Evolutionary conservation across 2,329 filamentous ascomycete genomes (phyloP).

Genomic region (Cephalotrichum gorgonifer): DNA sequence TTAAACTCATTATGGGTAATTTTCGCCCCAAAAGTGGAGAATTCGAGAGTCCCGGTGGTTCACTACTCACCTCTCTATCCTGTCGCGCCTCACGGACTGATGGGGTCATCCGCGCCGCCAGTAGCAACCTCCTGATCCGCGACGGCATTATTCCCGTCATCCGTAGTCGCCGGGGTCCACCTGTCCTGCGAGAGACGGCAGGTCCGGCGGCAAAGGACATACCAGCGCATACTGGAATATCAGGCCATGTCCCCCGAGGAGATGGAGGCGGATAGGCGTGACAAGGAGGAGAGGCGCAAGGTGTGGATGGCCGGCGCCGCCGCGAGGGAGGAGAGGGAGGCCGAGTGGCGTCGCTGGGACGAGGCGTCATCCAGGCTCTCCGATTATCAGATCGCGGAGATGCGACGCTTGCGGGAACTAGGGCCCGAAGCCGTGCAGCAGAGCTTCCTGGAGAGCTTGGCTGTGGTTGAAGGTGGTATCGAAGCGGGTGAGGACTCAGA

Average conservation of each 20-base stretch:
- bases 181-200: not conserved
- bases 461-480: not conserved
- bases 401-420: conserved; percentile 3
- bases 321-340: not conserved
- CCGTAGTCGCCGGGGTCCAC: not conserved
- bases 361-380: conserved; percentile 1
- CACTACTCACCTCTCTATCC: not conserved
- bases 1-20: not conserved
- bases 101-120: not conserved
- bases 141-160: not conserved
- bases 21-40: not conserved
- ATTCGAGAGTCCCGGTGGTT: not conserved
- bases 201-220: not conserved
- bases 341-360: not conserved
- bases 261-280: not conserved
- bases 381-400: not conserved
- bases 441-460: not conserved
- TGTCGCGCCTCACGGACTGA: not conserved
- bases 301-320: not conserved
- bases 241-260: not conserved
- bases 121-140: not conserved
- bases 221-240: not conserved
- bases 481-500: not conserved
- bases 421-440: conserved; percentile 1
- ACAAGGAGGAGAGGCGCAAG: not conserved